Evolutionary conservation across 1,139 yeast species (phyloP).

Genomic region (Geotrichum macrosporum): DNA sequence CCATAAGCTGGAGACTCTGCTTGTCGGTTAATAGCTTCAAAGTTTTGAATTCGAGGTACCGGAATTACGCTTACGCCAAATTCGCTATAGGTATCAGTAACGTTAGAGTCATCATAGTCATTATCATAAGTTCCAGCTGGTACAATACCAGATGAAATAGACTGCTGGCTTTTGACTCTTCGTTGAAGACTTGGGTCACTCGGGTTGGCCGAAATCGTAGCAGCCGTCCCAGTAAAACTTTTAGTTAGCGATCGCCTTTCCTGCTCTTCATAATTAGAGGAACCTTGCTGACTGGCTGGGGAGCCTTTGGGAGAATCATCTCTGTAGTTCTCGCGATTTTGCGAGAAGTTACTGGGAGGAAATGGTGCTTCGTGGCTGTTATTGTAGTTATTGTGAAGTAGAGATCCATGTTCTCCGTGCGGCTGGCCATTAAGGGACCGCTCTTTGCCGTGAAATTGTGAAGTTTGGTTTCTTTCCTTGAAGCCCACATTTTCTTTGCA

Average conservation of each 20-base stretch:
- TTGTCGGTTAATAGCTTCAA: not conserved
- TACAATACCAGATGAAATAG: not conserved
- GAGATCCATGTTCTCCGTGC: too few species aligned
- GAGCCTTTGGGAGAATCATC: too few species aligned
- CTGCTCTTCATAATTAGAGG: too few species aligned
- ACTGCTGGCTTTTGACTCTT: not conserved
- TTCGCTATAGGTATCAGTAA: conserved; percentile 1
- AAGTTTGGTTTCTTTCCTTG: not conserved
- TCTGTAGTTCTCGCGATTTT: too few species aligned
- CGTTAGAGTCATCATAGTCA: conserved; percentile 1
- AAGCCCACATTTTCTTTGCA: too few species aligned
- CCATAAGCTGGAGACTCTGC: not conserved
- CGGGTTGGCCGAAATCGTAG: conserved; percentile 3
- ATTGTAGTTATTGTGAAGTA: too few species aligned
- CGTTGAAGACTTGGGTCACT: not conserved
- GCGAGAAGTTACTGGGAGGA: too few species aligned
- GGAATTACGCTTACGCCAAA: conserved; percentile 13
- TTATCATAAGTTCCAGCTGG: conserved; percentile 18
- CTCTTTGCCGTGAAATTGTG: not conserved
- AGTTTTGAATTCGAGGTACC: conserved; percentile 12
- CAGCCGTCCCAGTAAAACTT: too few species aligned
- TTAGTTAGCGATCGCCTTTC: too few species aligned
- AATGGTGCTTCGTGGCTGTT: too few species aligned
- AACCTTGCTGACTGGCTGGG: too few species aligned
- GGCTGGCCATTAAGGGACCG: too few species aligned